Base-by-base conservation (phyloP, 495 filamentous ascomycete species). In the Glarea lozoyensis region DNA sequence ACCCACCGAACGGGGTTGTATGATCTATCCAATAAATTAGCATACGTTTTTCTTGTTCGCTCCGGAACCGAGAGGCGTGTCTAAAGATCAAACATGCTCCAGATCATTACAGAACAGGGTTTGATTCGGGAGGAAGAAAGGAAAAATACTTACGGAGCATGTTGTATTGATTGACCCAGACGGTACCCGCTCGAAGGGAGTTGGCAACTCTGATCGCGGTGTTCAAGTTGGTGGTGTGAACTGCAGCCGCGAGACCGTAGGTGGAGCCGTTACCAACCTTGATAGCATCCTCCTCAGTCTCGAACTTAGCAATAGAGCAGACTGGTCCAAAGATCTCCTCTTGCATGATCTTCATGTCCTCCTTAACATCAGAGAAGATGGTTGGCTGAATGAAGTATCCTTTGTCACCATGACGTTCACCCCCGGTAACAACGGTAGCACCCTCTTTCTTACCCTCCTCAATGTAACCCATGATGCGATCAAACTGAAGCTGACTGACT, bases 241-340 rank as follows among this genome's bases (percentile, higher is more conserved):
- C 77, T 49, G 84, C 92, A 52, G 88, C 81, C 40, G 92, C 92
- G 40, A 94, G 79, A 61, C 87, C 86, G 70, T 93, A 97, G 46
- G 61, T 78, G 59, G 82, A 84, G 65, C 76, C 69, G 75, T 97
- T 96, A 50, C 76, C 88, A 36, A 86, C 65, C 47, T 73, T 68
- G 66, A 96, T 80, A 49, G 78, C 84, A 41, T 97, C 90, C 10
- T 81, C 88, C 65, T 87, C 81, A 50, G 77, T 81, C 69, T 81
- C 82, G 76, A 97, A 96, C 69, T 96, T 97, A 69, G 86, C 78
- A 54, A 97, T 84, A 40, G 84, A 80, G 67, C 86, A 86, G 46
- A 97, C 90, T 40, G 90, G 90, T 40, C 90, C 90, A 66, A 97
- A 97, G 66, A 97, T 96, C 70, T 97, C 90, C 69, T 97, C 90